Base-by-base conservation (phyloP, 202 grass and related monocot genomes). In the Setaria viridis region DNA sequence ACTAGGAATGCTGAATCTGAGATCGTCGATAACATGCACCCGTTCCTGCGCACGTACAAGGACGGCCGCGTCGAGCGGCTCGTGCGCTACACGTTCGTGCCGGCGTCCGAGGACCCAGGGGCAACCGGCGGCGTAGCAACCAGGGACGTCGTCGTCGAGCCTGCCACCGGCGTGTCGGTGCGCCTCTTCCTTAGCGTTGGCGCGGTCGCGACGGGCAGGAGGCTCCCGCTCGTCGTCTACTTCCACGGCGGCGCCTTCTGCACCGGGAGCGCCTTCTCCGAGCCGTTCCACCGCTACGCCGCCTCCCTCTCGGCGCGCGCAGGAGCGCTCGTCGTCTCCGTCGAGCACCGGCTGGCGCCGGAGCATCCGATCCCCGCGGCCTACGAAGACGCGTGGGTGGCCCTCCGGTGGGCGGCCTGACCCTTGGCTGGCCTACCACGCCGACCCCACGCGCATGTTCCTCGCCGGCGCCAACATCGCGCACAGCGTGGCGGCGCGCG, bases 401-500 rank as follows among this genome's bases (percentile, higher is more conserved):
- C 77, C 5, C 65, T 89, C 50, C 77, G 62, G 30, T 94, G 92
- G 92, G 64, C 39, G 15, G 39, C 67, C 9, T 49, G 86, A 90
- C 10, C 47, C 76, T 1, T 95, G 90, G 85, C 51, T 94, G 13
- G 42, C 79, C 3, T 20, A 51, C 35, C 66, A 92, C 32, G 85
- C 82, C 17, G 85, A 92, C 45, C 67, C 32, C n/a, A 1, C 3
- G 42, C 49, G 72, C 33, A 3, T 56, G 80, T 91, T 89, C 80
- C 55, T 95, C 43, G 67, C 72, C 0, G 86, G 90, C 7, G 85
- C 66, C 74, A 95, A 90, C 72, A 92, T 95, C 35, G 80, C 43
- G n/a, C 88, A 91, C 85, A 60, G 83, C 62, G 4, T 72, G 6
- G 83, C 82, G 12, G 8, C 62, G 59, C 15, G 77, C 0, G 30